These are phyloP conservation scores for Fagopyrum homotropicum DNA, from an alignment of 148 eudicot genomes.

Conservation along the genomic window DNA sequence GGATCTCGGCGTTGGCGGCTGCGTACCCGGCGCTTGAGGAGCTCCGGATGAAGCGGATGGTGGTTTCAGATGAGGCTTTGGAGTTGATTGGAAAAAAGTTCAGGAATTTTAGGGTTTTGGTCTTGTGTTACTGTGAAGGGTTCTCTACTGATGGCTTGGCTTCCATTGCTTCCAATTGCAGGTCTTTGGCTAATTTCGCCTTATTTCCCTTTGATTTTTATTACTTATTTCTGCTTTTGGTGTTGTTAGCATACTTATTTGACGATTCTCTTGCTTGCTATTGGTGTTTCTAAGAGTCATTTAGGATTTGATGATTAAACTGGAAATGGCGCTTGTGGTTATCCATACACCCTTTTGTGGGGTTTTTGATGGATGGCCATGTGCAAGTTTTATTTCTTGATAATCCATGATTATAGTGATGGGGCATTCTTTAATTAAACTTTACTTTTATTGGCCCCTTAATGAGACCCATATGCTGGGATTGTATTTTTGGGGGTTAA, in stretches of 20 bases:
- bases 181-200: conserved; percentile 23
- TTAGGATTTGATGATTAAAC: neutral
- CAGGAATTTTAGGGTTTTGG: conserved; percentile 47
- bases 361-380: neutral
- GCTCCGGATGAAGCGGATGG: conserved; percentile 68
- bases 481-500: conserved; percentile 8
- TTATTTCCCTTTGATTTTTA: neutral
- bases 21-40: conserved; percentile 68
- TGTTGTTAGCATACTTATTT: neutral
- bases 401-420: neutral
- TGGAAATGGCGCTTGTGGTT: neutral
- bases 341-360: neutral
- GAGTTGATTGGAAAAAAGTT: conserved; percentile 49
- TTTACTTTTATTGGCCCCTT: neutral
- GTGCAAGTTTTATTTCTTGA: neutral
- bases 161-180: conserved; percentile 69
- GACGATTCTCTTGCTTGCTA: neutral
- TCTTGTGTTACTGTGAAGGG: conserved; percentile 57
- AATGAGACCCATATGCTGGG: conserved; percentile 13
- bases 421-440: neutral
- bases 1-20: conserved; percentile 45
- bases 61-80: conserved; percentile 54
- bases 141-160: conserved; percentile 64
- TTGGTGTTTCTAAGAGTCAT: neutral
- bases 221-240: neutral